Conservation (phyloP, 2,329 filamentous ascomycete genomes). For the Aschersonia sp. region DNA sequence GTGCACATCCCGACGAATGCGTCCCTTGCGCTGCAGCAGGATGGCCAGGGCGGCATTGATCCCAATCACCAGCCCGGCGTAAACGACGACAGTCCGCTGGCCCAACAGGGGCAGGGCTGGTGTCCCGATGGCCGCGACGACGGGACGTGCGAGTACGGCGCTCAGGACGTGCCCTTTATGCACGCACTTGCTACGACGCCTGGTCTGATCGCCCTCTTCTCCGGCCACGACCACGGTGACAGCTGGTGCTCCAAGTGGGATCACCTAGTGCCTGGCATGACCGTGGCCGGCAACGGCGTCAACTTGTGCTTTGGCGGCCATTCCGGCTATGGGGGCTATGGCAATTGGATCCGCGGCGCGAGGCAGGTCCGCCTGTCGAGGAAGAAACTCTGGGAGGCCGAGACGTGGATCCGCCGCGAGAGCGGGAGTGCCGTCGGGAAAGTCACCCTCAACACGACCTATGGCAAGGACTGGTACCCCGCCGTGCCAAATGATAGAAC, state of each 20-base stretch:
- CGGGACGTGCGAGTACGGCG: constrained; percentile 25
- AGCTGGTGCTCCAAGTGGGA: constrained; percentile 42
- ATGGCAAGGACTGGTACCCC: constrained; percentile 39
- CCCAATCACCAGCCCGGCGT: constrained; percentile 26
- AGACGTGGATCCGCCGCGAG: constrained; percentile 50
- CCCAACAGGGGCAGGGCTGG: constrained; percentile 28
- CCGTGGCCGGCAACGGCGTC: constrained; percentile 25
- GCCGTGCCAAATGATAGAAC: constrained; percentile 23
- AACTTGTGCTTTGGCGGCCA: constrained; percentile 48
- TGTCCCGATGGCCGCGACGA: constrained; percentile 23
- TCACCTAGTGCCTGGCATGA: constrained; percentile 17
- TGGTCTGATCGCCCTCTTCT: constrained; percentile 44
- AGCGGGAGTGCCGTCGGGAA: constrained; percentile 33
- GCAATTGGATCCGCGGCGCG: constrained; percentile 45
- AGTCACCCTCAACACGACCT: constrained; percentile 44
- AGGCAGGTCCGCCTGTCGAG: constrained; percentile 38
- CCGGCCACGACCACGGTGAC: constrained; percentile 52
- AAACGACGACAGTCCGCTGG: constrained; percentile 26
- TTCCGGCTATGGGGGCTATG: constrained; percentile 57
- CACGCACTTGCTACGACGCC: constrained; percentile 37
- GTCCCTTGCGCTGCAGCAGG: constrained; percentile 22
- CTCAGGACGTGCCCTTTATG: constrained; percentile 49
- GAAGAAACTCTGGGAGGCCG: constrained; percentile 25
- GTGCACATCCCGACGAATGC: constrained; percentile 33
- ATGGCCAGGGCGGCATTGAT: constrained; percentile 15